Evolutionary conservation across 495 filamentous ascomycete species (phyloP).

Genomic region (Daldinia loculata): DNA sequence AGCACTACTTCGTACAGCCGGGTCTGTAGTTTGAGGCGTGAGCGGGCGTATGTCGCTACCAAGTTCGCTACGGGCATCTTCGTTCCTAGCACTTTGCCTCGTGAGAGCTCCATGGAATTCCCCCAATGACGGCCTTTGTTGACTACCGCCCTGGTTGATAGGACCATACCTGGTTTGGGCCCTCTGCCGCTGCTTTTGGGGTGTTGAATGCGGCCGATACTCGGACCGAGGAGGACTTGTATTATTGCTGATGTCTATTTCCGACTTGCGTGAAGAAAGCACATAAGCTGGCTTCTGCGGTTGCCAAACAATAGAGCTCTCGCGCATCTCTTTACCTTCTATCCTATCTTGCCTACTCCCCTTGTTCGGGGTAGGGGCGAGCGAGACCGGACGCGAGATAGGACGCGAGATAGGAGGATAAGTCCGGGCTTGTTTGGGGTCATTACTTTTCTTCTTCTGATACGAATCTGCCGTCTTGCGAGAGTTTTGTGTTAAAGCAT

Average conservation of each 20-base stretch:
- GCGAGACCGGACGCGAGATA: not conserved
- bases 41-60: not conserved
- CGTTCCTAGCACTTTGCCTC: not conserved
- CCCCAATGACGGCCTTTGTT: not conserved
- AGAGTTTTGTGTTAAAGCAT: not conserved
- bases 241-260: not conserved
- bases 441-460: not conserved
- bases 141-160: not conserved
- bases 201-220: not conserved
- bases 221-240: not conserved
- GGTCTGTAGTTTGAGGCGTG: not conserved
- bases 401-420: slow-evolving; percentile 5
- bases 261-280: not conserved
- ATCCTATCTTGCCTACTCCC: not conserved
- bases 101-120: not conserved
- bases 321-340: not conserved
- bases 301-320: not conserved
- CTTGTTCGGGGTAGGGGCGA: not conserved
- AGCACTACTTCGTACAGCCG: not conserved
- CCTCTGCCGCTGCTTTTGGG: not conserved
- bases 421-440: not conserved
- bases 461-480: not conserved
- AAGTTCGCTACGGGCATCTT: not conserved
- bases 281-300: slow-evolving; percentile 23
- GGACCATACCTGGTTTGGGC: not conserved